Base-by-base conservation (phyloP, 371 early-diverging fungal species). In the Rozella allomycis region DNA sequence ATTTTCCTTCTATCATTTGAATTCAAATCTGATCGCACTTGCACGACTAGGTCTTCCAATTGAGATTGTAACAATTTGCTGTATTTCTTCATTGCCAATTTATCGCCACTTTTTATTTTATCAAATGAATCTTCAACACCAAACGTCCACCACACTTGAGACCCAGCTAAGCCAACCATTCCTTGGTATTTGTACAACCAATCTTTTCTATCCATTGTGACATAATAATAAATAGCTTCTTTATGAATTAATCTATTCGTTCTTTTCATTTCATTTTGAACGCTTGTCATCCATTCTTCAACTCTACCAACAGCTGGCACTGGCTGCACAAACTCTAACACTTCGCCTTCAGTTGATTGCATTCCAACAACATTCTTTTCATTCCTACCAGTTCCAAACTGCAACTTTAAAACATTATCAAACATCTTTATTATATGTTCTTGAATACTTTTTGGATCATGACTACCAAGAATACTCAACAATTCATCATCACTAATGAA, bases 111-210 rank as follows among this genome's bases (percentile, higher is more conserved):
- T 29, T 59, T 60, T 46, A 63, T 62, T 34, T 58, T 66, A 5
- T 45, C 31, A 40, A 66, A 66, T 5, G 60, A 58, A 38, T 66
- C 63, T 29, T 66, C 67, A 1, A 66, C 67, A 31, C 64, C 65
- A 55, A 61, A 67, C 7, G 67, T 67, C 67, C 67, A 67, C 67
- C 67, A 67, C 0, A 67, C 67, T 34, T 64, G 64, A 10, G 56
- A 50, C 6, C 60, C 58, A 16, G 62, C 63, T 0, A 67, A 42
- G 9, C 51, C 47, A 10, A 57, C 60, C 65, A 64, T 67, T 7
- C 67, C 67, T 35, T 53, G 62, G 31, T 67, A 60, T 2, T 42
- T 31, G 20, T 41, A 36, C 9, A 67, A 40, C 67, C 67, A 67
- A 9, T 44, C 46, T 10, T 50, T 30, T 5, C 65, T 33, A 16